phyloP scores from a whole-genome alignment of 495 filamentous ascomycete genomes.

The Penicillium egyptiacum region DNA sequence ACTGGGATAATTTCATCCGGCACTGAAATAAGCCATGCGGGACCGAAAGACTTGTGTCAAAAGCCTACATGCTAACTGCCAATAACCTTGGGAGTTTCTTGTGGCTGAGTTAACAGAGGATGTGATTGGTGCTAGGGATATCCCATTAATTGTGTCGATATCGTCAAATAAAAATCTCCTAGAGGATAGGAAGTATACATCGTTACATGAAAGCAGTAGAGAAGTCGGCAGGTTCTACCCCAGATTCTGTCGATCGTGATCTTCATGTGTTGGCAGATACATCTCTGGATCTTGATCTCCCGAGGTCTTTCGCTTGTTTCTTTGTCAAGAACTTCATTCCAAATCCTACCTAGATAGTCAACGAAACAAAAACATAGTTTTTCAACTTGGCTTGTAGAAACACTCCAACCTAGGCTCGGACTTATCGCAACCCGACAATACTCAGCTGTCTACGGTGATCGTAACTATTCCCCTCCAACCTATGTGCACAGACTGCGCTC shows the following conservation, averaged over 20 bases:
- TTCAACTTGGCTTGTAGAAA: not conserved
- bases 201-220: constrained; percentile 2
- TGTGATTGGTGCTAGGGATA: not conserved
- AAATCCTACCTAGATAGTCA: not conserved
- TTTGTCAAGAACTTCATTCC: not conserved
- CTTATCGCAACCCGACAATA: not conserved
- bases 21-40: too few species aligned
- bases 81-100: too few species aligned
- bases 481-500: constrained; percentile 1
- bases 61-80: too few species aligned
- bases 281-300: not conserved
- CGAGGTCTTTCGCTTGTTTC: not conserved
- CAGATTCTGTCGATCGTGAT: constrained; percentile 11
- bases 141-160: not conserved
- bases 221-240: not conserved
- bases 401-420: not conserved
- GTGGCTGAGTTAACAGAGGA: too few species aligned
- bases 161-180: not conserved
- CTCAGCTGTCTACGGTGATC: not conserved
- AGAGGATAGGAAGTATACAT: not conserved
- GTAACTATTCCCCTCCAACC: not conserved
- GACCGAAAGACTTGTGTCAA: too few species aligned
- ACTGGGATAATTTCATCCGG: too few species aligned
- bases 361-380: not conserved
- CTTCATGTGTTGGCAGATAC: not conserved